phyloP scores from a whole-genome alignment of 768 basidiomycete genomes.

The Pleurotus cornucopiae region DNA sequence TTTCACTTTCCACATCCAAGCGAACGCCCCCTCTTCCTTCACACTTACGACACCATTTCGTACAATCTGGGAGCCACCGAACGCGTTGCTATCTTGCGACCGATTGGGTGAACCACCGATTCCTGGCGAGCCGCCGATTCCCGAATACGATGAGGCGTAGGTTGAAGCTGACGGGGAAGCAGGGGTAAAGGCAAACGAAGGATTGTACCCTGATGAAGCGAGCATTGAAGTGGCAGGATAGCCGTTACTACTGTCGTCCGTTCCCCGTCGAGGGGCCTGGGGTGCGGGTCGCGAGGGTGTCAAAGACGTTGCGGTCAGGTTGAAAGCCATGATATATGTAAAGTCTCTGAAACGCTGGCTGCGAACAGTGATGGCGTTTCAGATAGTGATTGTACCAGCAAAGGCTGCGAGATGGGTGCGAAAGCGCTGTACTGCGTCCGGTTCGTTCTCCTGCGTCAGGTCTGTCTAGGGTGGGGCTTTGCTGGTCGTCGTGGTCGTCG shows the following conservation, averaged over 20 bases:
- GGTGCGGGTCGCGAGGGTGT: slow-evolving; percentile 80
- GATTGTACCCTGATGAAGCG: slow-evolving; percentile 52
- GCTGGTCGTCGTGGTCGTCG: neutral
- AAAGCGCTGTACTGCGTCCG: neutral
- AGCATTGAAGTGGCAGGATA: slow-evolving; percentile 39
- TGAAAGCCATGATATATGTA: slow-evolving; percentile 3
- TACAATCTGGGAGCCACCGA: slow-evolving; percentile 43
- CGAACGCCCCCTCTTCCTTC: slow-evolving; percentile 88
- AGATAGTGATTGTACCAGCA: neutral
- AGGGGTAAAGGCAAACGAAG: slow-evolving; percentile 51
- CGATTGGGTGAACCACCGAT: slow-evolving; percentile 79
- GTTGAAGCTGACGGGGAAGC: slow-evolving; percentile 53
- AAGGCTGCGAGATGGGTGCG: neutral
- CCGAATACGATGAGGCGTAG: slow-evolving; percentile 65
- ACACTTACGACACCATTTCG: slow-evolving; percentile 74
- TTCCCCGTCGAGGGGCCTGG: slow-evolving; percentile 54
- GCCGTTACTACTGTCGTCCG: slow-evolving; percentile 28
- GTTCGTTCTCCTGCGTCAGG: neutral
- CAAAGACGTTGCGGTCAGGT: slow-evolving; percentile 46
- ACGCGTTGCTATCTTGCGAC: slow-evolving; percentile 24
- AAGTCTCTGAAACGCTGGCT: neutral
- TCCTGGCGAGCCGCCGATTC: slow-evolving; percentile 82
- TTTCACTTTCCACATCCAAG: slow-evolving; percentile 88
- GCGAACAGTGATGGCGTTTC: neutral
- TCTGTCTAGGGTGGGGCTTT: neutral